Conservation (phyloP, 805 yeast genomes). For the Lachancea thermotolerans region DNA sequence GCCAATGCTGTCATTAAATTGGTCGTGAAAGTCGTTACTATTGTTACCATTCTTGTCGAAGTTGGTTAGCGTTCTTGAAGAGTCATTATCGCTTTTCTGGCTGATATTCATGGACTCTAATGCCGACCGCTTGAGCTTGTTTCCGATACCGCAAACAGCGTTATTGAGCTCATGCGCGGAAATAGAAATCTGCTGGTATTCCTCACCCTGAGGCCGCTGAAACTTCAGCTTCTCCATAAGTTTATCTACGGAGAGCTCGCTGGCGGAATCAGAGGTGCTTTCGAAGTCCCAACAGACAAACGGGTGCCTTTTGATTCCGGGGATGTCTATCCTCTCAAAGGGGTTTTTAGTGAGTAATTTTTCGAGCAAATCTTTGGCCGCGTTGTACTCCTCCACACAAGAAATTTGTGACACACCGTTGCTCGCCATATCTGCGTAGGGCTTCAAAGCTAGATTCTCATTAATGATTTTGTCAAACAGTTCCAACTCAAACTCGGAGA, state of each 20-base stretch:
- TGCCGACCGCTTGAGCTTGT: slow-evolving; percentile 41
- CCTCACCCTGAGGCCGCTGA: slow-evolving; percentile 25
- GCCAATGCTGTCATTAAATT: slow-evolving; percentile 3
- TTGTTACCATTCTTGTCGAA: slow-evolving; percentile 4
- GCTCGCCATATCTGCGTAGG: slow-evolving; percentile 21
- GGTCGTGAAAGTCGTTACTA: slow-evolving; percentile 4
- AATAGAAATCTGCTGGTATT: slow-evolving; percentile 45
- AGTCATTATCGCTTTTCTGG: background rate
- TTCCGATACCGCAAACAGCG: slow-evolving; percentile 80
- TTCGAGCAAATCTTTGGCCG: slow-evolving; percentile 49
- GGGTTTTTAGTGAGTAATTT: slow-evolving; percentile 69
- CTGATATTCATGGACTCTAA: slow-evolving; percentile 5
- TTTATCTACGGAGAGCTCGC: slow-evolving; percentile 2
- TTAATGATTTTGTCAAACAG: slow-evolving; percentile 75
- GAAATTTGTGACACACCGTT: slow-evolving; percentile 29
- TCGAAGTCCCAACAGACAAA: slow-evolving; percentile 47
- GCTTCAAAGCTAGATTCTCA: slow-evolving; percentile 53
- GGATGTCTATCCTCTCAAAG: slow-evolving; percentile 54
- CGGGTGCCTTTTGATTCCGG: slow-evolving; percentile 69
- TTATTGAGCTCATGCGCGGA: slow-evolving; percentile 62
- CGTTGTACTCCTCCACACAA: slow-evolving; percentile 36
- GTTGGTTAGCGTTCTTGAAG: background rate
- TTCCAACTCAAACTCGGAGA: slow-evolving; percentile 63
- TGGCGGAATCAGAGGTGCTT: slow-evolving; percentile 1
- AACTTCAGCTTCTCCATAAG: slow-evolving; percentile 20